phyloP scores from a whole-genome alignment of 2,329 filamentous ascomycete genomes.

The Stemphylium beticola region DNA sequence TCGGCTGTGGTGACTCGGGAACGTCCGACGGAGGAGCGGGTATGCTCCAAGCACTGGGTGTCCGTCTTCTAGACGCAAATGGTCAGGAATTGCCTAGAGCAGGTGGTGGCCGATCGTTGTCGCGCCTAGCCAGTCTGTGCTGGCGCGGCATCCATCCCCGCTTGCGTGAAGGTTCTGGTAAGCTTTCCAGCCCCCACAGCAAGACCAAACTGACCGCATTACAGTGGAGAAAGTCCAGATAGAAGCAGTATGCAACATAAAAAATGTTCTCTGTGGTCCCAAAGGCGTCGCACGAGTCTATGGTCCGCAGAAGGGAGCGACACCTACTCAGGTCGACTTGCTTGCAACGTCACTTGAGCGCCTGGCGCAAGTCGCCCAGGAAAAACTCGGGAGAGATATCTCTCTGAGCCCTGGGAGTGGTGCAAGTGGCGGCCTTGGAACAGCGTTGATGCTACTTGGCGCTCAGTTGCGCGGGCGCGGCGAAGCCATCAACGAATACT shows the following conservation, averaged over 20 bases:
- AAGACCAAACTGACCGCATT: conserved; percentile 4
- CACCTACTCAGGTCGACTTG: conserved; percentile 50
- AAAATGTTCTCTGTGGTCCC: conserved; percentile 59
- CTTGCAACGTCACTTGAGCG: conserved; percentile 54
- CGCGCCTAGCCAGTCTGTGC: conserved; percentile 49
- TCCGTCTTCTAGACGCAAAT: conserved; percentile 50
- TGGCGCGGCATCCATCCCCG: conserved; percentile 50
- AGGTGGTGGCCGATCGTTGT: conserved; percentile 51
- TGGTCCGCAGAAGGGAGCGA: conserved; percentile 61
- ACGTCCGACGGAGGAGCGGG: conserved; percentile 62
- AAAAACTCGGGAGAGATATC: conserved; percentile 47
- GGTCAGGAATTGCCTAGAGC: conserved; percentile 49
- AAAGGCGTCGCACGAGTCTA: conserved; percentile 59
- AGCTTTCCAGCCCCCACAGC: conserved; percentile 1
- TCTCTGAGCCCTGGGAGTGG: conserved; percentile 55
- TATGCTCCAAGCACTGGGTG: conserved; percentile 62
- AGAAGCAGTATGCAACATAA: conserved; percentile 60
- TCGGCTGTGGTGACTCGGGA: conserved; percentile 62
- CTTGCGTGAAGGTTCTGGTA: conserved; percentile 34
- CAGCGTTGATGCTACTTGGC: conserved; percentile 58
- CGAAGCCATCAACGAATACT: conserved; percentile 60
- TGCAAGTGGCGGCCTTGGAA: conserved; percentile 60
- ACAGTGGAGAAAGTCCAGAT: conserved; percentile 46
- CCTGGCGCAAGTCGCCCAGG: conserved; percentile 48
- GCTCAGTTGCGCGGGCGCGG: conserved; percentile 56